Evolutionary conservation across 768 basidiomycete genomes (phyloP).

Genomic region (Cyathus striatus): DNA sequence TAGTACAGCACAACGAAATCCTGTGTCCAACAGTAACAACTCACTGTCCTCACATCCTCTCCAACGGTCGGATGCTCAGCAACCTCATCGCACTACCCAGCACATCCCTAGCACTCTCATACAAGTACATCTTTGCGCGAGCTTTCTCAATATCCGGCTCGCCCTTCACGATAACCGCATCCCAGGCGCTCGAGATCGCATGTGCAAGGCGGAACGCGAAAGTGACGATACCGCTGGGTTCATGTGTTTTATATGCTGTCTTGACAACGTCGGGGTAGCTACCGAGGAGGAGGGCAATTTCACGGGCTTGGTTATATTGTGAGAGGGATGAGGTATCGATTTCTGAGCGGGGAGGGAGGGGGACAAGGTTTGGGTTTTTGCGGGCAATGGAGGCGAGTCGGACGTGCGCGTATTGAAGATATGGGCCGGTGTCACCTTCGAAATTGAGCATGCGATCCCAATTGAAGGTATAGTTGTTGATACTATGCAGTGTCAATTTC

Average conservation of each 20-base stretch:
- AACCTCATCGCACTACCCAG: conserved; percentile 81
- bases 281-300: conserved; percentile 79
- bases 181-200: conserved; percentile 90
- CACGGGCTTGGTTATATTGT: conserved; percentile 66
- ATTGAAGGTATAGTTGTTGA: conserved; percentile 90
- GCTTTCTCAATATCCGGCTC: conserved; percentile 75
- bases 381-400: conserved; percentile 84
- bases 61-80: conserved; percentile 84
- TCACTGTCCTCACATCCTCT: conserved; percentile 88
- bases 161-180: conserved; percentile 80
- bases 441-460: conserved; percentile 92
- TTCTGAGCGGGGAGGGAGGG: conserved; percentile 61
- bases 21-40: too few species aligned
- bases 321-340: conserved; percentile 64
- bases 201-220: conserved; percentile 86
- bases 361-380: conserved; percentile 81
- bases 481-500: conserved; percentile 36
- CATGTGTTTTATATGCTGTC: conserved; percentile 77
- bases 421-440: conserved; percentile 92
- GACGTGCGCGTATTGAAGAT: conserved; percentile 94
- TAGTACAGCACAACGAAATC: too few species aligned
- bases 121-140: conserved; percentile 83
- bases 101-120: conserved; percentile 86
- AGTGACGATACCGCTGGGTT: conserved; percentile 89
- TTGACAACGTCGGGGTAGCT: conserved; percentile 88